Percentiles rank a stretch among this genome's conserved stretches.
Conservation (phyloP, 208 protist genomes). For the Eutreptiella sp. region DNA sequence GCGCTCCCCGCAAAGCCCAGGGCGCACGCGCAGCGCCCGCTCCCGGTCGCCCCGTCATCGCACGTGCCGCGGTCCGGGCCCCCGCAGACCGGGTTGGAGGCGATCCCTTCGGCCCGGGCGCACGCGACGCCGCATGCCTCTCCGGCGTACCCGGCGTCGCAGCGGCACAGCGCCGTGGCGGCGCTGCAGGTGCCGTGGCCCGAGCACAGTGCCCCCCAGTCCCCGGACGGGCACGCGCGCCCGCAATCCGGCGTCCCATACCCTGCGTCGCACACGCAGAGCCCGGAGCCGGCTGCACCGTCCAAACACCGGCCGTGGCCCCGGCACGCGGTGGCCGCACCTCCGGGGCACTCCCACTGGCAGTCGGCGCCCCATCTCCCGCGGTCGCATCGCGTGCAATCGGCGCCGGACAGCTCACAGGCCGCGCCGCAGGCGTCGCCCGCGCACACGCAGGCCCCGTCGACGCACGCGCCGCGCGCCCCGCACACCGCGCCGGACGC, state of each 20-base stretch:
- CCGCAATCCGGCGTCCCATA: constrained; percentile 3
- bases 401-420: too few relatives aligned
- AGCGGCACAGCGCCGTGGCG: background rate
- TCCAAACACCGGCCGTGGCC: constrained; percentile 9
- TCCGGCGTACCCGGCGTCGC: constrained; percentile 5
- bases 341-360: constrained; percentile 14
- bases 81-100: background rate
- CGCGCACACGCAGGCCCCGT: too few relatives aligned
- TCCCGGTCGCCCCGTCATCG: constrained; percentile 17
- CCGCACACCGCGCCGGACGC: background rate
- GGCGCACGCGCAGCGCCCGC: constrained; percentile 15
- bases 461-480: too few relatives aligned
- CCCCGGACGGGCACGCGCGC: background rate
- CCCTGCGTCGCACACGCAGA: constrained; percentile 13
- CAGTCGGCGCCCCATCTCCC: constrained; percentile 9
- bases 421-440: too few relatives aligned
- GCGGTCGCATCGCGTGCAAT: constrained; percentile 3
- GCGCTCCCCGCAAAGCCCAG: constrained; percentile 11
- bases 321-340: too few relatives aligned
- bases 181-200: constrained; percentile 17
- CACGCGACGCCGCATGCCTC: constrained; percentile 11
- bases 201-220: constrained; percentile 1
- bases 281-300: constrained; percentile 3
- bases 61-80: constrained; percentile 6
- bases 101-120: background rate